phyloP scores from a whole-genome alignment of 1,284 basidiomycete species.

The Cystobasidium pallidum region DNA sequence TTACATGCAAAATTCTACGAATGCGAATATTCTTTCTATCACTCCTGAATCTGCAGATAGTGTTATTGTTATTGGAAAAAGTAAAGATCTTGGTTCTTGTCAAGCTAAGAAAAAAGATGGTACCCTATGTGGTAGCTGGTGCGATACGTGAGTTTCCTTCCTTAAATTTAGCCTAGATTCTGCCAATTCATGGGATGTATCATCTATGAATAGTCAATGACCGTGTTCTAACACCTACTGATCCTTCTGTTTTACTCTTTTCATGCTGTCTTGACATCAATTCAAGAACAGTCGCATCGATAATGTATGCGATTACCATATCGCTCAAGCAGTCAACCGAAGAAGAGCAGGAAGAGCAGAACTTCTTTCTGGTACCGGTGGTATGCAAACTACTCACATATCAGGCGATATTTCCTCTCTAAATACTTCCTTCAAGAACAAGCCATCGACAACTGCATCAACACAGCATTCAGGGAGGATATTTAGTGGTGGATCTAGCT shows the following conservation, averaged over 20 bases:
- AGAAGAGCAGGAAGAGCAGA: constrained; percentile 74
- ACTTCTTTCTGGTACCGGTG: constrained; percentile 45
- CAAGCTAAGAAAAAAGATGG: constrained; percentile 75
- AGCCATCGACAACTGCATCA: background rate
- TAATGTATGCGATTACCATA: constrained; percentile 81
- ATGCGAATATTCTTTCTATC: constrained; percentile 79
- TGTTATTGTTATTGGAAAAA: constrained; percentile 81
- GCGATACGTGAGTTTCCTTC: constrained; percentile 68
- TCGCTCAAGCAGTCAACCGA: constrained; percentile 76
- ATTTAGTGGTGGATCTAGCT: constrained; percentile 7
- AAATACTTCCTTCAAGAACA: background rate
- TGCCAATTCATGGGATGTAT: no score
- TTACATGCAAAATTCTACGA: constrained; percentile 60
- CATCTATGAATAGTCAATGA: no score
- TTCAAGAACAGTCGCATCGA: constrained; percentile 57
- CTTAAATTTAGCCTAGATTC: background rate
- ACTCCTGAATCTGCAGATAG: constrained; percentile 80
- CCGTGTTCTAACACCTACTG: no score
- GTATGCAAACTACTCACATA: constrained; percentile 32
- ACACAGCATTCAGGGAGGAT: background rate
- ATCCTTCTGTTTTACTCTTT: no score
- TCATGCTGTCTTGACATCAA: no score
- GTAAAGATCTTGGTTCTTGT: constrained; percentile 83
- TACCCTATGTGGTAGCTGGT: constrained; percentile 79
- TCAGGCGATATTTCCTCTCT: background rate